Percentiles rank a stretch among this genome's conserved stretches.
Evolutionary conservation across 2,329 filamentous ascomycete genomes (phyloP).

Genomic region (Bisporella sp.): DNA sequence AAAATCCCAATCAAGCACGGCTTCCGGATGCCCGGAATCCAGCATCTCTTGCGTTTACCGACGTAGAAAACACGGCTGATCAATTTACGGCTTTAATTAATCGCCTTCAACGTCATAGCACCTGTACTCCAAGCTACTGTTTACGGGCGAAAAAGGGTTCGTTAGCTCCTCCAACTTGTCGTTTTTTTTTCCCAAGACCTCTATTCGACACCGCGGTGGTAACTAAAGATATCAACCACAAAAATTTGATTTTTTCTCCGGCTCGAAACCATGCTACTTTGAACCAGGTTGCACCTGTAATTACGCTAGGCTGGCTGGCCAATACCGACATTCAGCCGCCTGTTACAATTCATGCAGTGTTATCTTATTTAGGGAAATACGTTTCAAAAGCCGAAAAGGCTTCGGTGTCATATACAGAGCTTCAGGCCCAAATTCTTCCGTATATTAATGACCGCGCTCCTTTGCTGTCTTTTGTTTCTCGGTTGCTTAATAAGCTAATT

Average conservation of each 20-base stretch:
- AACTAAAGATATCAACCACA: background rate
- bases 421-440: background rate
- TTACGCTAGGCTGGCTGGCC: background rate
- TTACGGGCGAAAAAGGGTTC: background rate
- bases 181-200: background rate
- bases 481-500: background rate
- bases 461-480: background rate
- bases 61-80: background rate
- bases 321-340: background rate
- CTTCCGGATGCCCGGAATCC: background rate
- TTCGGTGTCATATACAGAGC: background rate
- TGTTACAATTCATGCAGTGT: background rate
- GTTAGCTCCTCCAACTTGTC: background rate
- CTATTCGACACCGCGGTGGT: background rate
- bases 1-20: background rate
- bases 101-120: background rate
- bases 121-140: background rate
- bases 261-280: background rate
- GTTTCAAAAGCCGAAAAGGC: background rate
- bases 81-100: background rate
- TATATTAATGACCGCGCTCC: background rate
- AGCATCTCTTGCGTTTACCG: background rate
- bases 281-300: background rate
- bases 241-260: background rate
- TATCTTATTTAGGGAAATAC: background rate